Evolutionary conservation across 352 stramenopile species (phyloP), one percentile per base, ranked within the genome.

Genomic region (Phytophthora crassamura): DNA sequence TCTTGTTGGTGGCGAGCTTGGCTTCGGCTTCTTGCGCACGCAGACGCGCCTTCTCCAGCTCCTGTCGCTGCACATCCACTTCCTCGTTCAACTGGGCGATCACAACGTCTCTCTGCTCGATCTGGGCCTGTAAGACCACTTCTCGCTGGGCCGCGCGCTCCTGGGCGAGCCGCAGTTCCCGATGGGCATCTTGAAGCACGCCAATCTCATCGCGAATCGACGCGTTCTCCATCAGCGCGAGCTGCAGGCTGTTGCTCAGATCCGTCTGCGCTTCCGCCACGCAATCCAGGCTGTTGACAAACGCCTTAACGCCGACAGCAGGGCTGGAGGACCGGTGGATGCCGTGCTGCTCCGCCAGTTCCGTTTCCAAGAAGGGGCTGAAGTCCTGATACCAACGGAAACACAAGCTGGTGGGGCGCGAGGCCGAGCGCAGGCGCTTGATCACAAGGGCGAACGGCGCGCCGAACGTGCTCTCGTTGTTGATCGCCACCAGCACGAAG

Each of bases 361-460:
- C 75, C 4, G 82, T 87, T 53, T 90, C 81, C 30, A 94, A 54
- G 50, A 89, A 93, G 32, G 84, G 80, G 64, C 86, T 94, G 58
- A 81, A 91, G 51, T 93, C 84, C 62, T 87, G 77, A 52, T 86
- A 95, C 82, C 82, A 92, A 55, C 86, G 84, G 47, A 95, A 93
- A 56, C 77, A 90, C 25, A 95, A 58, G 3, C 82, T 80, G 1
- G 86, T 93, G 5, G 86, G 84, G 10, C 80, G 72, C 4, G 83
- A 87, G 9, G 84, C 86, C 15, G 75, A 78, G 12, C 77, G 68
- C 30, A 93, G 45, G 35, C 79, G 67, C 46, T 78, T 77, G 50
- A 90, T 84, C 9, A 90, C 74, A 10, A 70, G 64, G 1, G 60
- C 43, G 59, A 93, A 93, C 16, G 58, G 66, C 59, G 63, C 54